Evolutionary conservation across 2,329 filamentous ascomycete genomes (phyloP).

Genomic region (Bipolaris oryzae): DNA sequence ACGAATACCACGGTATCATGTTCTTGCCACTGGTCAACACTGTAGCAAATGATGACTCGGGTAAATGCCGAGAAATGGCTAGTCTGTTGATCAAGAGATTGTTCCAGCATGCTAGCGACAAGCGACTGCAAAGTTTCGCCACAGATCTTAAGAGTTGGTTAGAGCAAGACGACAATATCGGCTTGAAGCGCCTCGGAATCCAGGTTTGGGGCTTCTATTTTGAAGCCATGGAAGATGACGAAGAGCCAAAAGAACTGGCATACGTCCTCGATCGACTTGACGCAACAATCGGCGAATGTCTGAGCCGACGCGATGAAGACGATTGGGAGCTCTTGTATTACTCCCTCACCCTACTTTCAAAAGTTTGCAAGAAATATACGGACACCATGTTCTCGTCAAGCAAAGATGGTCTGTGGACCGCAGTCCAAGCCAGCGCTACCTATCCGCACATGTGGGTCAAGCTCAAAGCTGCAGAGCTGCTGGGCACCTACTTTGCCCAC

Average conservation of each 20-base stretch:
- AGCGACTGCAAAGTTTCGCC: constrained; percentile 73
- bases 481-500: constrained; percentile 80
- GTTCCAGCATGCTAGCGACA: constrained; percentile 77
- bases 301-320: constrained; percentile 58
- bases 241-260: constrained; percentile 68
- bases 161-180: constrained; percentile 72
- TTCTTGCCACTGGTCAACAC: constrained; percentile 87
- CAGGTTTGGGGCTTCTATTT: constrained; percentile 86
- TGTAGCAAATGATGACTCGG: constrained; percentile 85
- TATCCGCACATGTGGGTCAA: constrained; percentile 78
- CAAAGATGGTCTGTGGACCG: constrained; percentile 71
- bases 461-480: constrained; percentile 73
- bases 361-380: constrained; percentile 71
- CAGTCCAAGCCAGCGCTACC: constrained; percentile 70
- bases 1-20: constrained; percentile 79
- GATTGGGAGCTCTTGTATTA: constrained; percentile 78
- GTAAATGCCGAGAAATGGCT: constrained; percentile 83
- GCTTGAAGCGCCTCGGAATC: constrained; percentile 74
- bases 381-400: constrained; percentile 65
- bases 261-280: constrained; percentile 60
- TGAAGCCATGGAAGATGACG: constrained; percentile 61
- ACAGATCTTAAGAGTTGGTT: constrained; percentile 76
- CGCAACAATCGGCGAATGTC: constrained; percentile 59
- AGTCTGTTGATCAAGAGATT: constrained; percentile 79
- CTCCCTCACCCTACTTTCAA: constrained; percentile 70